Conservation (phyloP, 2,329 filamentous ascomycete species). For the Podosphaera xanthii region DNA sequence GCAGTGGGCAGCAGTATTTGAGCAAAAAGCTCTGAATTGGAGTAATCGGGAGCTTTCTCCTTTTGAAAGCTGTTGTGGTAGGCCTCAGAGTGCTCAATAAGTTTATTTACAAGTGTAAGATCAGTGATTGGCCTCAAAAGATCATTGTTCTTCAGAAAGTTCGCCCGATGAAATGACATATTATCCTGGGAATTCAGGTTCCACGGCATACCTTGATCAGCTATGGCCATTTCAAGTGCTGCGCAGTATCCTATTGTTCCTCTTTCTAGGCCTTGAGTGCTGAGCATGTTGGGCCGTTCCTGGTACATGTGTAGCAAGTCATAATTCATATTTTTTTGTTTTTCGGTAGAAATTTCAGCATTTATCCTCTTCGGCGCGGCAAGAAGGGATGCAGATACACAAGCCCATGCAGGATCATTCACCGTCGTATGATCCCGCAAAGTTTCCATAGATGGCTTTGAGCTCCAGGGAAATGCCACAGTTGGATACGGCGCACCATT, state of each 20-base stretch:
- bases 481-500: constrained; percentile 36
- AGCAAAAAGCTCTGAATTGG: constrained; percentile 39
- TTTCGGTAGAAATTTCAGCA: constrained; percentile 20
- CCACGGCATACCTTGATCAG: constrained; percentile 28
- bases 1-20: constrained; percentile 34
- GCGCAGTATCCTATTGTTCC: constrained; percentile 48
- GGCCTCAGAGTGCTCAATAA: constrained; percentile 27
- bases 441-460: constrained; percentile 35
- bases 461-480: constrained; percentile 46
- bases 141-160: constrained; percentile 16
- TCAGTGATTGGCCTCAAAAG: constrained; percentile 31
- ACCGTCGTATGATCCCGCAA: constrained; percentile 41
- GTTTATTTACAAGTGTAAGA: constrained; percentile 31
- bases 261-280: constrained; percentile 47
- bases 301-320: constrained; percentile 3
- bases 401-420: constrained; percentile 38
- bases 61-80: constrained; percentile 30
- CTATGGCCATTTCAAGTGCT: constrained; percentile 39
- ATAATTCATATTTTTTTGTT: constrained; percentile 4
- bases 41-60: constrained; percentile 27
- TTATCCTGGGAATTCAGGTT: constrained; percentile 5
- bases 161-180: constrained; percentile 9
- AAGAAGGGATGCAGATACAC: constrained; percentile 38
- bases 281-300: constrained; percentile 42
- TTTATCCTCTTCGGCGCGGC: constrained; percentile 21